Evolutionary conservation across 768 basidiomycete species (phyloP).

Genomic region (Leccinellum rugosiceps): DNA sequence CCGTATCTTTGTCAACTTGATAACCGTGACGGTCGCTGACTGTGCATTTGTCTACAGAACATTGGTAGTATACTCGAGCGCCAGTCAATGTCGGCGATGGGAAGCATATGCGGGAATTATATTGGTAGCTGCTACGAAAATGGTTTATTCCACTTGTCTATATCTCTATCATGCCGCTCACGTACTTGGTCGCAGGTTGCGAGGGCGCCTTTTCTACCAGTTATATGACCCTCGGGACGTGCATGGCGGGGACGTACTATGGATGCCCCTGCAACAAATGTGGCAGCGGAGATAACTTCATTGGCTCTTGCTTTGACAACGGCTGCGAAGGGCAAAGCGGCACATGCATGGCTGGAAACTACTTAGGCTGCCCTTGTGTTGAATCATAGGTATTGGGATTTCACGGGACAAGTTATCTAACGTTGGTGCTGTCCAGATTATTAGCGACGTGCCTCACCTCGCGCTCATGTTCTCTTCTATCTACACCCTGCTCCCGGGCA

Average conservation of each 20-base stretch:
- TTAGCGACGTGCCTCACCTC: neutral
- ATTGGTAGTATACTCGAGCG: neutral
- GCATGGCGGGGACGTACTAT: neutral
- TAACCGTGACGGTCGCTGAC: neutral
- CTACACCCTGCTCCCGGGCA: neutral
- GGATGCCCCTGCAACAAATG: neutral
- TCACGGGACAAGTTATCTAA: neutral
- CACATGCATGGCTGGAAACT: neutral
- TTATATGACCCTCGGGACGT: neutral
- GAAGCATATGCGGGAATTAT: neutral
- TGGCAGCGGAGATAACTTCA: neutral
- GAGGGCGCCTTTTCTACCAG: neutral
- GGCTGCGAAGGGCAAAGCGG: neutral
- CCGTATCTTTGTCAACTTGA: neutral
- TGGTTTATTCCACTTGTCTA: neutral
- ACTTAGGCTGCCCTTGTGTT: neutral
- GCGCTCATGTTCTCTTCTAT: neutral
- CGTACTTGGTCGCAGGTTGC: neutral
- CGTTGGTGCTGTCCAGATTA: neutral
- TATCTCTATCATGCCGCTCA: neutral
- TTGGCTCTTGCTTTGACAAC: neutral
- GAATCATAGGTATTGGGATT: neutral
- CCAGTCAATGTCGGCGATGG: neutral
- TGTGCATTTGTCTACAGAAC: neutral
- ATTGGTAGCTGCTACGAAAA: neutral